phyloP scores from a whole-genome alignment of 2,329 filamentous ascomycete species.

The Colletotrichum theobromicola region DNA sequence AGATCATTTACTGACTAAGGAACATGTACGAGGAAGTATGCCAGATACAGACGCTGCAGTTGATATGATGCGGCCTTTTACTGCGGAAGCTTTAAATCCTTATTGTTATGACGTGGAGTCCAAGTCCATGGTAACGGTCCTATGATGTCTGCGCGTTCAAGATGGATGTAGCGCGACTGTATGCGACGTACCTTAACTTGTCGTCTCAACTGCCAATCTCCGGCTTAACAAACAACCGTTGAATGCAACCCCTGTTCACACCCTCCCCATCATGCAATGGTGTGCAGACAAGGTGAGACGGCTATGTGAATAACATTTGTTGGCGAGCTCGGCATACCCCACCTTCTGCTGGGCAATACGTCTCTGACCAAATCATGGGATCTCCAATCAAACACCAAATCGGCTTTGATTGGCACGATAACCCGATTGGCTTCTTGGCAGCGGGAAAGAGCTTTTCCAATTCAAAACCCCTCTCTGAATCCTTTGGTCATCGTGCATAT shows the following conservation, averaged over 20 bases:
- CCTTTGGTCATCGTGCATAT: background rate
- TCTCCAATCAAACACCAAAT: background rate
- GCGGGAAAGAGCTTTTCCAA: background rate
- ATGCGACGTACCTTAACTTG: background rate
- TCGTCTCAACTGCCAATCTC: background rate
- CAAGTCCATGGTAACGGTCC: background rate
- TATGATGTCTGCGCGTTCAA: background rate
- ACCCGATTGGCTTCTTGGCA: background rate
- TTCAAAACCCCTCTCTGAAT: background rate
- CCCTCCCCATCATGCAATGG: background rate
- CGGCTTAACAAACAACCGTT: background rate
- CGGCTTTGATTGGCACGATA: background rate
- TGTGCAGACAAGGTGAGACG: background rate
- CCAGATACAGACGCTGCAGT: background rate
- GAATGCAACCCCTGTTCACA: background rate
- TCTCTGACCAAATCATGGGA: background rate
- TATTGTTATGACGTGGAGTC: background rate
- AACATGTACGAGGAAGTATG: background rate
- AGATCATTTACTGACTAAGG: background rate
- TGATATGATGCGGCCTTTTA: accelerated
- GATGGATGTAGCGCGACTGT: background rate
- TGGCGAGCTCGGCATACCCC: background rate
- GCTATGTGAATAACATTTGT: background rate
- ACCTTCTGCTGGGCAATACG: background rate
- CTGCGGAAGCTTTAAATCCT: background rate